These are phyloP conservation scores for Calamus simplicifolius DNA, from an alignment of 176 grass and related monocot genomes.

Conservation along the genomic window DNA sequence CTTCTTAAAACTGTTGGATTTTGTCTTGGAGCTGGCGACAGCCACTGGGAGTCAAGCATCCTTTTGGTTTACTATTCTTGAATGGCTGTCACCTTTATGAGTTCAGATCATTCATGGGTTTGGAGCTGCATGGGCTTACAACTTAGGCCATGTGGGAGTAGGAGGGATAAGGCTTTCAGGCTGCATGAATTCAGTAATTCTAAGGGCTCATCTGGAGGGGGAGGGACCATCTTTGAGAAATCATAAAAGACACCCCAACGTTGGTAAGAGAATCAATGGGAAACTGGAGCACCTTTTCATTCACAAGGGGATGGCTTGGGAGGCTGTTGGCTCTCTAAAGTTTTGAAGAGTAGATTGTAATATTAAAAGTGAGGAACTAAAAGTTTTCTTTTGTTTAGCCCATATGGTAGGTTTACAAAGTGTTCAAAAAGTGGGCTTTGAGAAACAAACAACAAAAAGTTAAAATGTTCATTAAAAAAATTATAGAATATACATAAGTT, in stretches of 20 bases:
- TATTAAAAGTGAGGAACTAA: no score
- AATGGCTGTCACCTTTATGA: slow-evolving; percentile 10
- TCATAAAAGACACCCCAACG: slow-evolving; percentile 19
- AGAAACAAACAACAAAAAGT: no score
- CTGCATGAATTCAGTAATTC: slow-evolving; percentile 1
- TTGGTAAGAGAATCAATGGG: slow-evolving; percentile 14
- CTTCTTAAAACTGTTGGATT: not conserved
- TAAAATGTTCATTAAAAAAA: no score
- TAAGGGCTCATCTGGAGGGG: slow-evolving; percentile 1
- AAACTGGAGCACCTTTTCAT: slow-evolving; percentile 11
- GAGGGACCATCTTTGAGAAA: slow-evolving; percentile 8
- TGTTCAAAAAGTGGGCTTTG: no score
- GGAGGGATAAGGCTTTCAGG: slow-evolving; percentile 14
- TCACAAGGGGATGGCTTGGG: slow-evolving; percentile 3
- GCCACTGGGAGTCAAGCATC: not conserved
- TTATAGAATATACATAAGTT: no score
- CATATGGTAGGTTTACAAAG: no score
- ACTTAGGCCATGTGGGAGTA: slow-evolving; percentile 25
- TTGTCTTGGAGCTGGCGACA: not conserved
- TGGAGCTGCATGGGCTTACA: slow-evolving; percentile 7
- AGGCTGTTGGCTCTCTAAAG: no score
- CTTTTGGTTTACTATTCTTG: slow-evolving; percentile 10
- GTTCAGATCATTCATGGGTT: slow-evolving; percentile 8
- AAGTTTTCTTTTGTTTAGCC: no score
- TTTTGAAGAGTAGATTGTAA: no score